These are phyloP conservation scores for Penicillium nucicola DNA, from an alignment of 495 filamentous ascomycete genomes.

Conservation along the genomic window DNA sequence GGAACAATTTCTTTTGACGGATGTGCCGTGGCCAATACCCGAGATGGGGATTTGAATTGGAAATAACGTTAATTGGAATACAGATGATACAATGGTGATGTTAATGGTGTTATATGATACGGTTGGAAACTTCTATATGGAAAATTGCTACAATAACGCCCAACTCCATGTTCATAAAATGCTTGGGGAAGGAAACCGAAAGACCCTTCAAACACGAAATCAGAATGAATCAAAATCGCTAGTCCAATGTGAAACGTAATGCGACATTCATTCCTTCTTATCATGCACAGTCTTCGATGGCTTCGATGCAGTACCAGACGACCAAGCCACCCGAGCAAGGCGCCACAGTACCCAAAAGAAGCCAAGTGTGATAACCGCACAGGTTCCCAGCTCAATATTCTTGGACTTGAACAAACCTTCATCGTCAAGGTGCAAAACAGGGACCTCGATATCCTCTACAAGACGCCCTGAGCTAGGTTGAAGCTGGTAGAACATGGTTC, in stretches of 20 bases:
- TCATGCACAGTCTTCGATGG: conserved; percentile 5
- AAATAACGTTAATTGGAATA: no score
- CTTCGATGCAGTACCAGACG: conserved; percentile 8
- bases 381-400: conserved; percentile 69
- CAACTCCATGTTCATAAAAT: no score
- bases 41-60: conserved; percentile 27
- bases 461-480: conserved; percentile 52
- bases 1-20: conserved; percentile 33
- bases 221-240: not conserved
- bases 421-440: conserved; percentile 56
- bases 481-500: conserved; percentile 85
- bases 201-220: no score
- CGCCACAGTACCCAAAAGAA: conserved; percentile 75
- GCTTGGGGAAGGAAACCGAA: no score
- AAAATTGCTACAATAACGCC: no score
- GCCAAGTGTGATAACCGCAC: conserved; percentile 63
- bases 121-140: not conserved
- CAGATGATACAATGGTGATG: no score
- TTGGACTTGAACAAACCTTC: conserved; percentile 47
- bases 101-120: not conserved
- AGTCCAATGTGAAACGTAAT: not conserved
- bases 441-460: conserved; percentile 63
- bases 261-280: conserved; percentile 20
- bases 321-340: conserved; percentile 44
- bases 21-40: conserved; percentile 30